phyloP scores from a whole-genome alignment of 2,329 filamentous ascomycete genomes.

The Lecanoromycetidae sp. region DNA sequence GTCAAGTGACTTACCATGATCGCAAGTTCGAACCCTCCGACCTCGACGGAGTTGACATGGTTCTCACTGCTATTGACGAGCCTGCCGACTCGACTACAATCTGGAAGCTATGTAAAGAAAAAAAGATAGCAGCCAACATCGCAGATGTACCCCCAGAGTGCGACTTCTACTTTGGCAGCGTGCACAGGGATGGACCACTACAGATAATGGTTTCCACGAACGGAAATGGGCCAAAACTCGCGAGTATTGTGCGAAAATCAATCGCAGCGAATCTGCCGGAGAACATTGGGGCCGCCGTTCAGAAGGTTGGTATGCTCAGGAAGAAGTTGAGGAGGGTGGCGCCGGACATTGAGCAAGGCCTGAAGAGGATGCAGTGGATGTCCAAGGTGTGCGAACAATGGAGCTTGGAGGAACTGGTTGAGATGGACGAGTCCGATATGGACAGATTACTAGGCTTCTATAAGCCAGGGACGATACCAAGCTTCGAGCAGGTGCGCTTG shows the following conservation, averaged over 20 bases:
- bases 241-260: constrained; percentile 69
- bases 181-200: constrained; percentile 85
- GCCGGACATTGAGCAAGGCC: constrained; percentile 58
- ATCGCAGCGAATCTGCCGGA: constrained; percentile 66
- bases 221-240: constrained; percentile 84
- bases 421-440: constrained; percentile 75
- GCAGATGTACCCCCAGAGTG: constrained; percentile 94
- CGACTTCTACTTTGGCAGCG: constrained; percentile 96
- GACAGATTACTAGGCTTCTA: constrained; percentile 70
- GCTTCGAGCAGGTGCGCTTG: constrained; percentile 27
- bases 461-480: constrained; percentile 29
- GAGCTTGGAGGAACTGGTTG: constrained; percentile 70
- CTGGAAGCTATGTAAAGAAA: constrained; percentile 86
- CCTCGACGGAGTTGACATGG: constrained; percentile 71
- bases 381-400: constrained; percentile 79
- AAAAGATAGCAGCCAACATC: constrained; percentile 79
- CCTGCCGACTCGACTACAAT: constrained; percentile 78
- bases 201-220: constrained; percentile 99
- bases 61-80: constrained; percentile 86
- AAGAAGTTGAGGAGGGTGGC: constrained; percentile 67
- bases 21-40: constrained; percentile 78
- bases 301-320: constrained; percentile 68
- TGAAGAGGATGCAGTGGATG: constrained; percentile 94
- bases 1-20: constrained; percentile 68
- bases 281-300: constrained; percentile 74